phyloP scores from a whole-genome alignment of 2,329 filamentous ascomycete species.

The Akanthomyces muscarius region DNA sequence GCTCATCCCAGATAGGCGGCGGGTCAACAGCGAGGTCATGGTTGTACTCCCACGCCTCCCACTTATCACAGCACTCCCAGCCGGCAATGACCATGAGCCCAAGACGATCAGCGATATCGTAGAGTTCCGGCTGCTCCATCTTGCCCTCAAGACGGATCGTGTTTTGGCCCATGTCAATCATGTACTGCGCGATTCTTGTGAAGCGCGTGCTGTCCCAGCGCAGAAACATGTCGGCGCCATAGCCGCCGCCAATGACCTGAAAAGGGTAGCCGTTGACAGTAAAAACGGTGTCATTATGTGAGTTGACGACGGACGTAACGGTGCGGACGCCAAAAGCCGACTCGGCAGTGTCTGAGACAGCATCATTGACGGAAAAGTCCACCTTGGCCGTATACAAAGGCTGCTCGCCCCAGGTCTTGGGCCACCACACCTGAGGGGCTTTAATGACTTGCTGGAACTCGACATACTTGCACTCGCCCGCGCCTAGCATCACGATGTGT shows the following conservation, averaged over 20 bases:
- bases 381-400: constrained; percentile 43
- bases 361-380: constrained; percentile 27
- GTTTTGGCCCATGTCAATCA: constrained; percentile 59
- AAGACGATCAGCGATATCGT: constrained; percentile 53
- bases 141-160: constrained; percentile 62
- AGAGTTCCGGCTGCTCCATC: constrained; percentile 59
- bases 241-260: constrained; percentile 58
- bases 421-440: constrained; percentile 57
- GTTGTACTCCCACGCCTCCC: constrained; percentile 62
- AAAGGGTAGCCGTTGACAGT: constrained; percentile 54
- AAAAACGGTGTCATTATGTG: constrained; percentile 52
- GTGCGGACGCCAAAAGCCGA: constrained; percentile 29
- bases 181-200: constrained; percentile 45
- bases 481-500: constrained; percentile 33
- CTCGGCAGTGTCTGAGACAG: constrained; percentile 27
- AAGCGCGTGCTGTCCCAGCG: constrained; percentile 51
- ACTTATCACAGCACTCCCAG: constrained; percentile 66
- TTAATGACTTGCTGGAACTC: constrained; percentile 31
- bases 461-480: constrained; percentile 37
- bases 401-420: constrained; percentile 54
- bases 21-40: constrained; percentile 41
- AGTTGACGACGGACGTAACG: constrained; percentile 48
- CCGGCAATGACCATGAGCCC: constrained; percentile 60
- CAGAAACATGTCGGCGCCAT: constrained; percentile 58
- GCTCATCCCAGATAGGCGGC: constrained; percentile 41